These are phyloP conservation scores for Aspergillus biplanus DNA, from an alignment of 495 filamentous ascomycete species.

Conservation along the genomic window DNA sequence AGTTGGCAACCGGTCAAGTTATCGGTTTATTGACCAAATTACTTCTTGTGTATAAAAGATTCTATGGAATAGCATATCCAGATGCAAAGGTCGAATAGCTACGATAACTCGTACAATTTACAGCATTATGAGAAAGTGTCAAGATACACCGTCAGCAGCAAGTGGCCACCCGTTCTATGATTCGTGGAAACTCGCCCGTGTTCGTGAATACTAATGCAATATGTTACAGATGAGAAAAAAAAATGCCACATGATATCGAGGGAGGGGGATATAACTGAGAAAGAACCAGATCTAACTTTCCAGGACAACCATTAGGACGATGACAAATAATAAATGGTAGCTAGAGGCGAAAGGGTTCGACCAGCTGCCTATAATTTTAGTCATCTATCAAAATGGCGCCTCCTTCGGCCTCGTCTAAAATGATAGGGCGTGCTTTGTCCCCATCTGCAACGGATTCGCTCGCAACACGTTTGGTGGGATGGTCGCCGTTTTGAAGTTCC, in stretches of 20 bases:
- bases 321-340: background rate
- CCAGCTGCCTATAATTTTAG: slow-evolving; percentile 25
- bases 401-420: slow-evolving; percentile 60
- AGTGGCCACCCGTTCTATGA: slow-evolving; percentile 6
- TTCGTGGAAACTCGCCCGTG: background rate
- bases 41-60: too few relatives aligned
- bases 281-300: background rate
- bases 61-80: too few relatives aligned
- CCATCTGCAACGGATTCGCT: slow-evolving; percentile 32
- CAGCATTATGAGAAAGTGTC: too few relatives aligned
- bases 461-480: slow-evolving; percentile 48
- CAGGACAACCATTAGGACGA: background rate
- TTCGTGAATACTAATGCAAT: slow-evolving; percentile 9
- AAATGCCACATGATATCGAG: slow-evolving; percentile 2
- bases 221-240: slow-evolving; percentile 17
- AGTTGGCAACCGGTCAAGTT: background rate
- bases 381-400: slow-evolving; percentile 80
- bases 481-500: slow-evolving; percentile 42
- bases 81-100: too few relatives aligned
- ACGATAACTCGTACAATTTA: too few relatives aligned
- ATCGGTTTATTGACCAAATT: background rate
- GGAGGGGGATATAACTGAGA: background rate
- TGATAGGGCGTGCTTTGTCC: slow-evolving; percentile 44
- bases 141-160: too few relatives aligned
- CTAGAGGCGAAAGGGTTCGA: background rate